phyloP scores from a whole-genome alignment of 1,284 basidiomycete genomes.

The Cerioporus squamosus region DNA sequence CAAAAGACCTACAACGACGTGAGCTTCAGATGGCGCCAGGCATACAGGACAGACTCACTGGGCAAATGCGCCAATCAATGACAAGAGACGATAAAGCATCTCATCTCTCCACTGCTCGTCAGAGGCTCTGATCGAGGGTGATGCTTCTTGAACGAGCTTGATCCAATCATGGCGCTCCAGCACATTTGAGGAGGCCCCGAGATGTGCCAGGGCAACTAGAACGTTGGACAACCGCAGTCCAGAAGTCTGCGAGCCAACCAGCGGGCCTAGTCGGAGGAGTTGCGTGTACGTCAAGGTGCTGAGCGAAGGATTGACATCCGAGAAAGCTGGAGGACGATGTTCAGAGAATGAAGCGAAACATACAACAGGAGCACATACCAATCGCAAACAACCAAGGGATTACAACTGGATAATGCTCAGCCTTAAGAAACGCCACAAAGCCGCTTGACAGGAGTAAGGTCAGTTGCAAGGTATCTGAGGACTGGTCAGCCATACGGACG shows the following conservation, averaged over 20 bases:
- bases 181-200: constrained; percentile 24
- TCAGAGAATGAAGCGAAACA: background rate
- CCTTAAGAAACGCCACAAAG: constrained; percentile 16
- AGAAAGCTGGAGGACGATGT: constrained; percentile 9
- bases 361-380: constrained; percentile 16
- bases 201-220: constrained; percentile 12
- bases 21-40: constrained; percentile 26
- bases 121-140: background rate
- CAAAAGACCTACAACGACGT: constrained; percentile 25
- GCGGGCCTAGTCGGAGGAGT: constrained; percentile 7
- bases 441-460: constrained; percentile 43
- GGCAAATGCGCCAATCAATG: constrained; percentile 48
- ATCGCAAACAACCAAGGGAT: constrained; percentile 32
- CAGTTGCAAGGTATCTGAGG: constrained; percentile 44
- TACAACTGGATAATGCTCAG: constrained; percentile 11
- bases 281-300: constrained; percentile 16
- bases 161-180: constrained; percentile 18
- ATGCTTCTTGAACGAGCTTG: background rate
- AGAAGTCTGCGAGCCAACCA: constrained; percentile 4
- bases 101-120: constrained; percentile 30
- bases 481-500: background rate
- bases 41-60: constrained; percentile 41
- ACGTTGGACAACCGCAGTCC: constrained; percentile 11
- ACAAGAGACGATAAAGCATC: constrained; percentile 46
- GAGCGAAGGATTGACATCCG: background rate